A percentile compares a stretch with the other conserved stretches of the same genome.
Evolutionary conservation across 1,284 basidiomycete species (phyloP).

Genomic region (Ceratobasidium sp.): DNA sequence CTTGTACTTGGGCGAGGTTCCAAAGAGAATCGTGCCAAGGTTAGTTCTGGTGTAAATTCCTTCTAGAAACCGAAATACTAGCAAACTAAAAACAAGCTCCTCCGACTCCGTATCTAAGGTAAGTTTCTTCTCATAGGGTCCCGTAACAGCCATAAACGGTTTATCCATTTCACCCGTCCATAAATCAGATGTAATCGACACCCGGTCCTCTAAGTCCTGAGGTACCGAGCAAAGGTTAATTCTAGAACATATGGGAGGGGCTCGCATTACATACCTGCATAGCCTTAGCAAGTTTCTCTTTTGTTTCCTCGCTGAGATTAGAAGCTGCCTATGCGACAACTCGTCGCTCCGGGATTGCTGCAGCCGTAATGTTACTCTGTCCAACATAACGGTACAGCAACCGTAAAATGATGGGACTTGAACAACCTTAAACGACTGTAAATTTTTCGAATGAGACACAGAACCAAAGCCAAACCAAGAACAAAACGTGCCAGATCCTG

Average conservation of each 20-base stretch:
- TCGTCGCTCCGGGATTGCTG: constrained; percentile 3
- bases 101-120: neutral
- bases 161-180: constrained; percentile 34
- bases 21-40: neutral
- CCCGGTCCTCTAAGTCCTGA: constrained; percentile 27
- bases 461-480: no score
- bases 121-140: neutral
- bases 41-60: constrained; percentile 5
- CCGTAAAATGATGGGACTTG: constrained; percentile 3
- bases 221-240: neutral
- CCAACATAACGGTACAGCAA: constrained; percentile 13
- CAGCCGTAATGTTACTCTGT: constrained; percentile 2
- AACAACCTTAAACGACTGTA: constrained; percentile 14
- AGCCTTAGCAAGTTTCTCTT: neutral
- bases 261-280: neutral
- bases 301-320: constrained; percentile 6
- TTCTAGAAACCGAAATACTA: constrained; percentile 25
- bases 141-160: constrained; percentile 39
- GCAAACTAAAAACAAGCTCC: neutral
- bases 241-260: neutral
- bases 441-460: neutral
- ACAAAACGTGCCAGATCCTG: constrained; percentile 14
- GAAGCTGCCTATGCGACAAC: neutral
- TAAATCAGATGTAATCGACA: constrained; percentile 41
- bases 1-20: neutral